These are phyloP conservation scores for Lichtheimia ramosa DNA, from an alignment of 371 early-diverging fungal species.

Conservation along the genomic window DNA sequence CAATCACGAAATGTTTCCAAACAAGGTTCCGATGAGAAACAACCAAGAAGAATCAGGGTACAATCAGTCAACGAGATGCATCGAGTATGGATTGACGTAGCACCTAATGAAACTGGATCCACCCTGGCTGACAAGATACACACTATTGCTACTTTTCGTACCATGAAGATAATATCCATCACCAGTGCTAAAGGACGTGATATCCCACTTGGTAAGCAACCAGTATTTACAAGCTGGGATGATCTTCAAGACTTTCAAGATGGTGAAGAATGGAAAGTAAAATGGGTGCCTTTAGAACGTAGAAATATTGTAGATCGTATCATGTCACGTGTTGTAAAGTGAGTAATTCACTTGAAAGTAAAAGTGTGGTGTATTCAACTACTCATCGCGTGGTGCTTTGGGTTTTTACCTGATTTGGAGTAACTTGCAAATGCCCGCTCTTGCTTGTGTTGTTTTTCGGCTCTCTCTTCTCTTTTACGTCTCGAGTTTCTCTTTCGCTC, in stretches of 20 bases:
- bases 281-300: conserved; percentile 36
- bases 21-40: not conserved
- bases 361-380: no score
- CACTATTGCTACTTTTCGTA: conserved; percentile 45
- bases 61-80: conserved; percentile 43
- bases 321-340: no score
- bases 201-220: conserved; percentile 30
- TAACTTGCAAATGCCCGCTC: no score
- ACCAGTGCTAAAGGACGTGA: conserved; percentile 36
- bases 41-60: conserved; percentile 14
- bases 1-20: not conserved
- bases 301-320: conserved; percentile 3
- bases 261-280: conserved; percentile 45
- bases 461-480: not conserved
- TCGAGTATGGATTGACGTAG: conserved; percentile 46
- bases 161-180: conserved; percentile 39
- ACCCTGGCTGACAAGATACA: conserved; percentile 47
- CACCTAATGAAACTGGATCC: conserved; percentile 45
- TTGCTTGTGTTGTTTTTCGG: not conserved
- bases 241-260: conserved; percentile 36
- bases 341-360: no score
- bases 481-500: not conserved
- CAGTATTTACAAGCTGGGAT: conserved; percentile 36
- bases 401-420: no score
- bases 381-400: no score